Evolutionary conservation across 768 basidiomycete species (phyloP).

Genomic region (Tylopilus vinaceipallidus): DNA sequence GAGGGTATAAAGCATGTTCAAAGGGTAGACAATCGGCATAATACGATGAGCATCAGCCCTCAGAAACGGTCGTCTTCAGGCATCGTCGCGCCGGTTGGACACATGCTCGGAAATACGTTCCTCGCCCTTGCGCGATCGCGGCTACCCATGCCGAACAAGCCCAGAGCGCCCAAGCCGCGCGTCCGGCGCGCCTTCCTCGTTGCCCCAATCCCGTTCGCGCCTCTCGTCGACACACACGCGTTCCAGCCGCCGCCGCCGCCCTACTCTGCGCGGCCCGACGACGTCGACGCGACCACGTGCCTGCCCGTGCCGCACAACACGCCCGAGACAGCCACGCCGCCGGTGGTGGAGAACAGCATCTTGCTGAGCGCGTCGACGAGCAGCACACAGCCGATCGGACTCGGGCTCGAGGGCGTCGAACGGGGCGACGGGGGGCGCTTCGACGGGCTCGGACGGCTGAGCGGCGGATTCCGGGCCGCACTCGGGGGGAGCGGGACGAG

Average conservation of each 20-base stretch:
- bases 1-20: constrained; percentile 6
- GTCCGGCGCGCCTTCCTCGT: constrained; percentile 13
- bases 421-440: constrained; percentile 23
- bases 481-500: background rate
- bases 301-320: constrained; percentile 30
- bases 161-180: constrained; percentile 15
- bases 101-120: constrained; percentile 19
- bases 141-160: constrained; percentile 20
- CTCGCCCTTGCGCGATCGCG: constrained; percentile 23
- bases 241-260: constrained; percentile 29
- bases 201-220: constrained; percentile 26
- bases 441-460: constrained; percentile 29
- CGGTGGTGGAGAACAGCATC: background rate
- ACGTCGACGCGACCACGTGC: constrained; percentile 5
- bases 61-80: constrained; percentile 6
- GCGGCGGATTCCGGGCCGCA: constrained; percentile 24
- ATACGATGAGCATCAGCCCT: constrained; percentile 10
- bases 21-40: background rate
- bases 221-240: constrained; percentile 24
- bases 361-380: background rate
- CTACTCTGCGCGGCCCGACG: constrained; percentile 14
- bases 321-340: constrained; percentile 6
- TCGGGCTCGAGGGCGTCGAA: constrained; percentile 28
- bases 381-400: constrained; percentile 14
- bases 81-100: constrained; percentile 5